These are phyloP conservation scores for Amauroascus niger DNA, from an alignment of 2,329 filamentous ascomycete species.

Conservation along the genomic window DNA sequence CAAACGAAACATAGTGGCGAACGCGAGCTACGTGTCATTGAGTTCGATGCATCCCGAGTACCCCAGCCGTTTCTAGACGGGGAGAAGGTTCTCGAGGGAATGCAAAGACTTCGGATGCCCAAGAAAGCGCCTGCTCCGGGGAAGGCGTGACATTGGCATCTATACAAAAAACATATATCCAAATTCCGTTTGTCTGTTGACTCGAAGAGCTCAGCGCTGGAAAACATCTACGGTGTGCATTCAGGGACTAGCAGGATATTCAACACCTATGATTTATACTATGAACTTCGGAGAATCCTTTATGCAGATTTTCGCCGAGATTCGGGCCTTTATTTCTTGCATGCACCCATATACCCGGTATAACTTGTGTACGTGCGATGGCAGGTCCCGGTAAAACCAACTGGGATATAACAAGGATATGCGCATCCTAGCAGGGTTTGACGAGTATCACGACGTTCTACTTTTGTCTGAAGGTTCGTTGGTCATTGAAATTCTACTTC, in stretches of 20 bases:
- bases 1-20: not conserved
- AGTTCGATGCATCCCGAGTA: constrained; percentile 15
- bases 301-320: not conserved
- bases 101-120: constrained; percentile 1
- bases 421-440: not conserved
- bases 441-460: not conserved
- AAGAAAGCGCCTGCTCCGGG: not conserved
- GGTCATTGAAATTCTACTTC: too few relatives aligned
- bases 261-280: not conserved
- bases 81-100: constrained; percentile 10
- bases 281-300: not conserved
- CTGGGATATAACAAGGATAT: not conserved
- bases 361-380: not conserved
- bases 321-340: not conserved
- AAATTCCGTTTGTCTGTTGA: not conserved
- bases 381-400: not conserved
- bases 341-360: not conserved
- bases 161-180: not conserved
- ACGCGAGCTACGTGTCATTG: constrained; percentile 9
- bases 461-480: too few relatives aligned
- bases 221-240: not conserved
- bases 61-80: constrained; percentile 18
- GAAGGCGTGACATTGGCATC: not conserved
- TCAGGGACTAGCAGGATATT: not conserved
- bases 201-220: not conserved